A percentile compares a stretch with the other conserved stretches of the same genome.
phyloP scores from a whole-genome alignment of 495 filamentous ascomycete species.

The Ramalina peruviana region DNA sequence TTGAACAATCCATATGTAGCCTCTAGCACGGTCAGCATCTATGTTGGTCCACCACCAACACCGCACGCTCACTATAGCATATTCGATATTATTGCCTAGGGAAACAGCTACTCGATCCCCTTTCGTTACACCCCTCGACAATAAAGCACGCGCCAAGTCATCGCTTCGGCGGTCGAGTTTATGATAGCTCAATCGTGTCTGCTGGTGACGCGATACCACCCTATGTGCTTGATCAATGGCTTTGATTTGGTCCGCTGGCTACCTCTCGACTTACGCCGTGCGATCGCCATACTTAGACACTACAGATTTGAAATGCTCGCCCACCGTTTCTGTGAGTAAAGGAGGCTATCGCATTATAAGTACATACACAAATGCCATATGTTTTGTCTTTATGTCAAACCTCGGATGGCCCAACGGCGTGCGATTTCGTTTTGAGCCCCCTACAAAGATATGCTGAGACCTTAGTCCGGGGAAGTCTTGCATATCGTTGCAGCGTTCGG shows the following conservation, averaged over 20 bases:
- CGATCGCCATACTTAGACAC: slow-evolving; percentile 61
- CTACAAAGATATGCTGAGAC: background rate
- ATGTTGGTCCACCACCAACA: too few species aligned
- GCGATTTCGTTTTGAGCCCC: background rate
- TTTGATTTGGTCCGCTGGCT: background rate
- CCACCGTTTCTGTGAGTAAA: slow-evolving; percentile 60
- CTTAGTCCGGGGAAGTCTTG: too few species aligned
- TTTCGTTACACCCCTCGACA: slow-evolving; percentile 61
- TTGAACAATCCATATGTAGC: slow-evolving; percentile 85
- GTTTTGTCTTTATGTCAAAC: background rate
- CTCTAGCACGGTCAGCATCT: slow-evolving; percentile 18
- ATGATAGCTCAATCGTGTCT: slow-evolving; percentile 52
- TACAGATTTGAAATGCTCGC: slow-evolving; percentile 63
- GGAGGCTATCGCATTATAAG: slow-evolving; percentile 40
- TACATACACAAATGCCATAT: background rate
- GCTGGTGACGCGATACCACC: slow-evolving; percentile 53
- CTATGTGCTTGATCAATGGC: slow-evolving; percentile 22
- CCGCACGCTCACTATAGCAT: slow-evolving; percentile 42
- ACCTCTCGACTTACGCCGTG: slow-evolving; percentile 42
- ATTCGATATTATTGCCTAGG: slow-evolving; percentile 75
- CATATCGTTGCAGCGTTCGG: background rate
- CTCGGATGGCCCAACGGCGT: background rate
- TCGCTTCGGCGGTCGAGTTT: slow-evolving; percentile 64
- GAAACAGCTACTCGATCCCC: slow-evolving; percentile 79
- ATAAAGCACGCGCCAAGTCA: slow-evolving; percentile 57